phyloP scores from a whole-genome alignment of 805 yeast genomes.

The Saccharomycopsis guyanensis region DNA sequence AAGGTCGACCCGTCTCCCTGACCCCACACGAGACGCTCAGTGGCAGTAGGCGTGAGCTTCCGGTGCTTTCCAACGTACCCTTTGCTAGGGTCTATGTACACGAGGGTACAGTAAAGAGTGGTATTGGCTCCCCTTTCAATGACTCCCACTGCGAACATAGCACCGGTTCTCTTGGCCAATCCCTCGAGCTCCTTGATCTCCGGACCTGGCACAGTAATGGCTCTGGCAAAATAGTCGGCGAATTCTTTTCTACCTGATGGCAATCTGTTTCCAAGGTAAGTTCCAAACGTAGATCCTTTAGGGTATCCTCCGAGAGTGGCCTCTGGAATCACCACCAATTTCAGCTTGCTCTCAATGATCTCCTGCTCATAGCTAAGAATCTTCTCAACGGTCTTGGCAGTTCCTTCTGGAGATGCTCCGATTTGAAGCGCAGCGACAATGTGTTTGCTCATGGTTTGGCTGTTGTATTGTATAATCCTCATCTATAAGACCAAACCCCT shows the following conservation, averaged over 20 bases:
- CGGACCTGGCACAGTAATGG: conserved; percentile 31
- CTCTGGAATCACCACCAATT: conserved; percentile 38
- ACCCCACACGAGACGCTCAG: conserved; percentile 40
- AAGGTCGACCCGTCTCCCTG: conserved; percentile 41
- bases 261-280: conserved; percentile 35
- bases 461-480: too few relatives aligned
- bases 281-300: conserved; percentile 36
- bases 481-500: too few relatives aligned
- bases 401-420: conserved; percentile 34
- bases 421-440: conserved; percentile 38
- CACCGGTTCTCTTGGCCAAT: conserved; percentile 29
- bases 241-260: conserved; percentile 36
- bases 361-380: conserved; percentile 33
- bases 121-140: conserved; percentile 34
- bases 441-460: conserved; percentile 24
- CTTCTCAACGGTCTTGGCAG: conserved; percentile 31
- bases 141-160: conserved; percentile 34
- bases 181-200: conserved; percentile 31
- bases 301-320: conserved; percentile 42
- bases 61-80: conserved; percentile 38
- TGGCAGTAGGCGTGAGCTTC: conserved; percentile 38
- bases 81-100: conserved; percentile 32
- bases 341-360: conserved; percentile 28
- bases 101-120: conserved; percentile 35
- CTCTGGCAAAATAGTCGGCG: conserved; percentile 30